Evolutionary conservation across 1,284 basidiomycete genomes (phyloP), one percentile per base, ranked within the genome.

Genomic region (Mrakiaceae sp.): DNA sequence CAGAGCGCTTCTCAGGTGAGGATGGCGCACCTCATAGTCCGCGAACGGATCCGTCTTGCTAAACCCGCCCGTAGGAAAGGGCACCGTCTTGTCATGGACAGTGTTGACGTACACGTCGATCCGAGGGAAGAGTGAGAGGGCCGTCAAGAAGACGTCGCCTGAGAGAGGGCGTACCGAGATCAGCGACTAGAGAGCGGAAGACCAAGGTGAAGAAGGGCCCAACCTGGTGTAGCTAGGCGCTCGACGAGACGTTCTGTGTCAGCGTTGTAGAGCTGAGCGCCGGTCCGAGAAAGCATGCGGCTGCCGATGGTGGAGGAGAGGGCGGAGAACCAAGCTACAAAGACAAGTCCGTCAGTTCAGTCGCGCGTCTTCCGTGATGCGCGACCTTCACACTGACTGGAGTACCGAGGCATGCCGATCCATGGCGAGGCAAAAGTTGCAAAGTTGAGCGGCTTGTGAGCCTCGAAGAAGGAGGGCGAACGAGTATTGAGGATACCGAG

Each of bases 351-450:
- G 27, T 27, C 27, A 27, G 27, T 27, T 27, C 27, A 27, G 27
- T 27, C 27, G 27, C 27, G 27, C 27, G 27, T 27, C 27, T 27
- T 27, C 27, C 27, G 27, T 27, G 27, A 27, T 27, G 27, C 27
- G 27, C 27, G 27, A 1, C 1, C 27, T 27, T 2, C 27, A 27
- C 27, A 27, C 27, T 52, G 51, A 3, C 53, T 60, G 4, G 12
- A 11, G 50, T 63, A 63, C 9, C 42, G 39, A 16, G 60, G 62
- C 51, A 56, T 56, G 11, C 65, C 65, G 50, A 66, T 47, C 61
- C 62, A 63, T 4, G 65, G 65, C 5, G 62, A 56, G 9, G 65
- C 65, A 9, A 66, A 63, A 3, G 65, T 63, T 10, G 60, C 60
- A 16, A 66, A 66, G 52, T 66, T 66, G 42, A 63, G 43, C 5